Base-by-base conservation (phyloP, 495 filamentous ascomycete genomes). In the Lophiotrema nucula region DNA sequence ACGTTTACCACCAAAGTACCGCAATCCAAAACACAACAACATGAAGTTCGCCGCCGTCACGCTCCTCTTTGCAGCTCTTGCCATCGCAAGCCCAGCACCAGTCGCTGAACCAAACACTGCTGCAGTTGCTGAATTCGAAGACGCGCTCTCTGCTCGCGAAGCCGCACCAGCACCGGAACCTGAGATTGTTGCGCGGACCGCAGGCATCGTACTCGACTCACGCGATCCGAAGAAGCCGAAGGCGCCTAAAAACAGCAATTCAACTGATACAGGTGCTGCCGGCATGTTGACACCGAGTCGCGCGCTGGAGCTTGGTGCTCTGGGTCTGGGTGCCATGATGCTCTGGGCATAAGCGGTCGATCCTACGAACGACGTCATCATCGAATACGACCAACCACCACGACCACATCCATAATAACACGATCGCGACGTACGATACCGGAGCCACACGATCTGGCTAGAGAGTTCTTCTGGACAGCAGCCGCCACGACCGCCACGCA, bases 11-110 rank as follows among this genome's bases (percentile, higher is more conserved):
- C 4, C 10, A 47, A 13, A 47, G 18, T 33, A 47, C 18, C 24
- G 15, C 2, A 23, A 22, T 13, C 33, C 43, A 22, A 49, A n/a
- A 23, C 11, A 48, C 42, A 42, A 19, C 58, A 55, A 26, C 2
- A 62, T 62, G 58, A 56, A 62, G 51, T 56, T 51, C 52, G 11
- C 37, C 1, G 52, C 52, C 25, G 24, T 48, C 35, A 56, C 58
- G 15, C 58, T 62, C 28, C 51, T 62, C 58, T 22, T 56, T 52
- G 52, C 45, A 3, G 52, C 58, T 46, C 38, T 52, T 37, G 52
- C 58, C n/a, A 33, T 62, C 39, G 58, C 58, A 6, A 56, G 21
- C 28, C 51, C 51, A 1, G 58, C 51, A 44, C 51, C 56, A 2
- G 16, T 44, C 42, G 35, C 49, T 24, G 19, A 52, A 4, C 31